These are phyloP conservation scores for Erodium moschatum DNA, from an alignment of 441 rosid genomes.

Conservation along the genomic window DNA sequence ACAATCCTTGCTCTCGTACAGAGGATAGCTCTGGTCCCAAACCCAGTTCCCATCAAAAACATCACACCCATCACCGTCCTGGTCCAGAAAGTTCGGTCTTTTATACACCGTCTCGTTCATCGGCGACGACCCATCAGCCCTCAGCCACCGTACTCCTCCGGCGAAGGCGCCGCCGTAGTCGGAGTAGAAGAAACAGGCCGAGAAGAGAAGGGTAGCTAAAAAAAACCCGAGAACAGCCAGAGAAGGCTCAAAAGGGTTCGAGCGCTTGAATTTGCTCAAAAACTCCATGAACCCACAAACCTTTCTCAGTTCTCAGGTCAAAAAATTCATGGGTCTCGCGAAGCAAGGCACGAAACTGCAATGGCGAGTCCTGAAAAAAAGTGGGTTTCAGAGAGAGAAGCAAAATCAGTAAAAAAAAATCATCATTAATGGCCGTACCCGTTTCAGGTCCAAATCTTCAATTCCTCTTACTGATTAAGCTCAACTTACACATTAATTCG, in stretches of 20 bases:
- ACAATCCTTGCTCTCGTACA: slow-evolving; percentile 79
- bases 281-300: too few species aligned
- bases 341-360: slow-evolving; percentile 15
- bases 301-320: slow-evolving; percentile 4
- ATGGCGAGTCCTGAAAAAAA: neutral
- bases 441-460: too few species aligned
- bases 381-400: neutral
- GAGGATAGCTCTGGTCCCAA: slow-evolving; percentile 88
- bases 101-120: slow-evolving; percentile 2
- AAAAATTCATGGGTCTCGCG: slow-evolving; percentile 10
- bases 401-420: too few species aligned
- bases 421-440: too few species aligned
- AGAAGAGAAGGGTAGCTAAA: slow-evolving; percentile 43
- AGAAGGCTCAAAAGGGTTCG: slow-evolving; percentile 58
- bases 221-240: slow-evolving; percentile 59
- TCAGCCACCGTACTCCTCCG: slow-evolving; percentile 23
- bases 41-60: slow-evolving; percentile 85
- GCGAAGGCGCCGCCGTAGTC: slow-evolving; percentile 39
- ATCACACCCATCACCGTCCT: slow-evolving; percentile 50
- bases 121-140: slow-evolving; percentile 31
- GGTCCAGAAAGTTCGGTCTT: slow-evolving; percentile 46
- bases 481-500: too few species aligned
- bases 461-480: too few species aligned
- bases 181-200: slow-evolving; percentile 23
- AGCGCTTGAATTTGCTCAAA: slow-evolving; percentile 32